Evolutionary conservation across 768 basidiomycete species (phyloP), one percentile per base, ranked within the genome.

Genomic region (Coprinopsis cinerea): DNA sequence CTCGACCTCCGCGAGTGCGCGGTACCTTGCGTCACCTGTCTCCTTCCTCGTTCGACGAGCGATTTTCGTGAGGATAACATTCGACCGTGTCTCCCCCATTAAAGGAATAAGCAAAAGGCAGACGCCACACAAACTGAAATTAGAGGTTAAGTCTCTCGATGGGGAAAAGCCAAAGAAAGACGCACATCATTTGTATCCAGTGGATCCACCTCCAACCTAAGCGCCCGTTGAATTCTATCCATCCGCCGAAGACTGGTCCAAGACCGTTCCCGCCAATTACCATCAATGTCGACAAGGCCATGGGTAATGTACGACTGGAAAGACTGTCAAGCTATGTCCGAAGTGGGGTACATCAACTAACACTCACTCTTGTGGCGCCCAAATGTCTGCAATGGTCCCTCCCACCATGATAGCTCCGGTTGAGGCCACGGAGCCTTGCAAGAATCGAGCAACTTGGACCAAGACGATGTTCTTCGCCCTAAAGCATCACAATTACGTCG

Each of bases 51-150:
- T 56, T 53, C 75, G 72, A 53, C 70, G 73, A 1, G 90, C 91
- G 22, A 82, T 65, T 3, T 78, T 73, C 0, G 77, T 80, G n/a
- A 93, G 75, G 13, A 94, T 69, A 42, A 93, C 81, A 0, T 80
- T 74, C 0, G 77, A 67, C 14, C 92, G 74, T 0, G 92, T 93
- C 63, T 95, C 92, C 40, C 67, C 70, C 74, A 92, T 72, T 47
- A 84, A 52, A 0, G 77, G 65, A 4, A 88, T 63, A 0, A 74
- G 30, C 3, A 81, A 45, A 5, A 82, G 56, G 47, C 79, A 82
- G 1, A 70, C 58, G 2, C 74, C 81, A 24, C 72, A 72, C 26
- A 79, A 58, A 43, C 88, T 85, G 25, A 0, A 20, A n/a, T 46
- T 34, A 4, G 44, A 26, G 4, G 7, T 28, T 13, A 28, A 46